A percentile compares a stretch with the other conserved stretches of the same genome.
Evolutionary conservation across 768 basidiomycete genomes (phyloP).

Genomic region (Trametes cingulata): DNA sequence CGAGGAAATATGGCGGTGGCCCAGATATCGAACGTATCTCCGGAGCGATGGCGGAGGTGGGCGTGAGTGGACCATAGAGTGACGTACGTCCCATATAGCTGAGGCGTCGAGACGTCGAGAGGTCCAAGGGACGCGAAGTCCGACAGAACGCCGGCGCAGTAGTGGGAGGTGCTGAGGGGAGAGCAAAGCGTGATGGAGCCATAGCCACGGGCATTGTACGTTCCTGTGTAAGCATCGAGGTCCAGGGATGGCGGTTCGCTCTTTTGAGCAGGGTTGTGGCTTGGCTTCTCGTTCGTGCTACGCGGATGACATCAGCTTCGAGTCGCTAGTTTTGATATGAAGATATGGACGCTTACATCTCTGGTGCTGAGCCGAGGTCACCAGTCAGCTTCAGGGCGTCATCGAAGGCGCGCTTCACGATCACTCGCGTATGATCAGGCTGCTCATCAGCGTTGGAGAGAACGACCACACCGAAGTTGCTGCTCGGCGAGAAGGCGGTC

Average conservation of each 20-base stretch:
- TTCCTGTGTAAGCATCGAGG: slow-evolving; percentile 37
- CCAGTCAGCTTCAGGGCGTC: slow-evolving; percentile 7
- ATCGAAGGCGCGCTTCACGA: slow-evolving; percentile 9
- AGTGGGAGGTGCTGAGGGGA: slow-evolving; percentile 24
- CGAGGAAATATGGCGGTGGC: slow-evolving; percentile 36
- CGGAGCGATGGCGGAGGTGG: slow-evolving; percentile 27
- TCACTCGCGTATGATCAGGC: neutral
- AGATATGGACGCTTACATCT: too few relatives aligned
- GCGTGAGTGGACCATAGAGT: slow-evolving; percentile 40
- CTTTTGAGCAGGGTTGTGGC: neutral
- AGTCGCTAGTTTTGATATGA: too few relatives aligned
- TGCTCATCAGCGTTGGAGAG: slow-evolving; percentile 28
- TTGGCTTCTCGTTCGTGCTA: neutral
- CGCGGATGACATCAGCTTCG: too few relatives aligned
- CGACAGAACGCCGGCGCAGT: slow-evolving; percentile 29
- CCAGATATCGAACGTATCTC: slow-evolving; percentile 16
- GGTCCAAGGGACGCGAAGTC: slow-evolving; percentile 27
- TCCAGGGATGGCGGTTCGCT: neutral
- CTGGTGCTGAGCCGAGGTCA: too few relatives aligned
- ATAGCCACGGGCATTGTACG: slow-evolving; percentile 41
- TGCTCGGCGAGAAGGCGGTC: slow-evolving; percentile 37
- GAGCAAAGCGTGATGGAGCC: slow-evolving; percentile 40
- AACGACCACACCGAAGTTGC: slow-evolving; percentile 37
- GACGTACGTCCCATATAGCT: slow-evolving; percentile 16
- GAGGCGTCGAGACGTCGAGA: neutral